Evolutionary conservation across 129 eudicot genomes (phyloP).

Genomic region (Apium graveolens): DNA sequence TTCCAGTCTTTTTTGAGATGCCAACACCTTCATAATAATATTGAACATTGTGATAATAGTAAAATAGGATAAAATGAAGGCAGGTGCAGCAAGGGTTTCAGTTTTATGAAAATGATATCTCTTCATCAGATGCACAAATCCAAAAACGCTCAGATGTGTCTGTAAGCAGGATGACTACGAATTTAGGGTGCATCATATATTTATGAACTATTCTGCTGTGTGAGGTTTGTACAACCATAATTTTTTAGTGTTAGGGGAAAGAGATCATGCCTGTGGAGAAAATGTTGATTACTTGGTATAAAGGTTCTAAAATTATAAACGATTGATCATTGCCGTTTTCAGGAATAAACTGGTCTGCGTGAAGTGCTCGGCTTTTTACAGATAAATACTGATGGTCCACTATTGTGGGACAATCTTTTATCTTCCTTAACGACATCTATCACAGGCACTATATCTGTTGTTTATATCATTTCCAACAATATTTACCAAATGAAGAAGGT

Average conservation of each 20-base stretch:
- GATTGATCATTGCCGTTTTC: background rate
- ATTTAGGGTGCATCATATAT: background rate
- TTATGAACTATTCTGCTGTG: background rate
- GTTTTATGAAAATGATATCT: background rate
- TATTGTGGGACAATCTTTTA: background rate
- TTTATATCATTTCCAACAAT: no score
- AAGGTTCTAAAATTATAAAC: background rate
- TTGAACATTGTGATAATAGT: background rate
- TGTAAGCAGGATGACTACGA: background rate
- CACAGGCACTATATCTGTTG: background rate
- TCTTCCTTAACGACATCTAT: background rate
- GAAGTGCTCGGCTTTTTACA: background rate
- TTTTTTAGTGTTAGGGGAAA: background rate
- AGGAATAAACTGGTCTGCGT: background rate
- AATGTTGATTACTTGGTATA: background rate
- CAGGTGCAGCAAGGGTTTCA: background rate
- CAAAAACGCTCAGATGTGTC: background rate
- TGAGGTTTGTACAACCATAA: background rate
- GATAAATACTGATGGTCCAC: background rate
- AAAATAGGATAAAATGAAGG: background rate
- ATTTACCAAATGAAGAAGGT: background rate
- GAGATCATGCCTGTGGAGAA: background rate
- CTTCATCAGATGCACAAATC: background rate
- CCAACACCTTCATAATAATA: slow-evolving; percentile 26
- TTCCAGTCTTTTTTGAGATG: slow-evolving; percentile 32